phyloP scores from a whole-genome alignment of 345 rosid genomes.

The Brassica rapa region DNA sequence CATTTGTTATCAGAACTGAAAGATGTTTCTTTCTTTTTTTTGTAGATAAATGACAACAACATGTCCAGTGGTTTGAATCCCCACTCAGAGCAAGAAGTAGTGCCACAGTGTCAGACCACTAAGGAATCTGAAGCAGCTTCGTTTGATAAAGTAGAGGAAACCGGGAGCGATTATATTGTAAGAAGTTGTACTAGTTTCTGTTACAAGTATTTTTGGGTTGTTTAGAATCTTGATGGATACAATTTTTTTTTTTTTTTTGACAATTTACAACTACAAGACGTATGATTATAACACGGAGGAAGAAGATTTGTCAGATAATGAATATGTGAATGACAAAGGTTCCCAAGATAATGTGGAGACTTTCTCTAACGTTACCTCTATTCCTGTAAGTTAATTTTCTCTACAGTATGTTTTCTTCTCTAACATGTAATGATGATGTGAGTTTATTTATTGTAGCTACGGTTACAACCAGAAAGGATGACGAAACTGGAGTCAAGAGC shows the following conservation, averaged over 20 bases:
- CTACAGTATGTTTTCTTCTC: not conserved
- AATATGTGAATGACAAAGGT: not conserved
- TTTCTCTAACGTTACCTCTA: not conserved
- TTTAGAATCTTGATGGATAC: slow-evolving; percentile 9
- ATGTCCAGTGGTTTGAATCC: not conserved
- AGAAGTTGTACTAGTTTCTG: not conserved
- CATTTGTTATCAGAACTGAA: slow-evolving; percentile 1
- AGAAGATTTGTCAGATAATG: slow-evolving; percentile 29
- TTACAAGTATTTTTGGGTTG: not conserved
- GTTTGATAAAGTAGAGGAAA: slow-evolving; percentile 5
- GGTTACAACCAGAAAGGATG: slow-evolving; percentile 33
- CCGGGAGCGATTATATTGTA: slow-evolving; percentile 25
- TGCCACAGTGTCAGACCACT: not conserved
- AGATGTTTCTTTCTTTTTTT: not conserved
- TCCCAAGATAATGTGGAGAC: slow-evolving; percentile 18
- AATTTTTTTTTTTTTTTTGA: not conserved
- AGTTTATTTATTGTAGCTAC: slow-evolving; percentile 12
- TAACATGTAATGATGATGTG: slow-evolving; percentile 11
- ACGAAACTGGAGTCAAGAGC: slow-evolving; percentile 30
- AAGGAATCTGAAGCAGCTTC: slow-evolving; percentile 6
- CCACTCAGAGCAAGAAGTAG: not conserved
- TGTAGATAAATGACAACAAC: slow-evolving; percentile 20
- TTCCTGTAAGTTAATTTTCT: slow-evolving; percentile 21
- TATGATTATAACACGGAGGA: slow-evolving; percentile 25
- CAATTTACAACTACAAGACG: slow-evolving; percentile 1